phyloP scores from a whole-genome alignment of 306 rosid species.

The Cicer cuneatum region DNA sequence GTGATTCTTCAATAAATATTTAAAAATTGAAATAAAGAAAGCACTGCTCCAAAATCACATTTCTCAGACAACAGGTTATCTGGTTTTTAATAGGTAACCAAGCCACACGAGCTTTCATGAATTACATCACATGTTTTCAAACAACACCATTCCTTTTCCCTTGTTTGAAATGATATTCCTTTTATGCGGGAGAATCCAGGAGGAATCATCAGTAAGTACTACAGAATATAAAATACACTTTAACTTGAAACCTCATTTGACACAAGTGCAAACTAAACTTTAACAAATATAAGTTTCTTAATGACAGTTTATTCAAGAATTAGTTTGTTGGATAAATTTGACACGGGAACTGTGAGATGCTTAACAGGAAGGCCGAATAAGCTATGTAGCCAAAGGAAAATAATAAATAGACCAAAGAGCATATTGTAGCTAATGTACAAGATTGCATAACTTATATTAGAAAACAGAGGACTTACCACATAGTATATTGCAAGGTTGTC shows the following conservation, averaged over 20 bases:
- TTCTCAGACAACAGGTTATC: slow-evolving; percentile 13
- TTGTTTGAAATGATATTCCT: background rate
- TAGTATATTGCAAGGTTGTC: slow-evolving; percentile 67
- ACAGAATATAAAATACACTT: background rate
- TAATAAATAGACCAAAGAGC: background rate
- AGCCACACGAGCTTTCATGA: slow-evolving; percentile 21
- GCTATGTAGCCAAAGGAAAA: slow-evolving; percentile 4
- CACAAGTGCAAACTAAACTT: background rate
- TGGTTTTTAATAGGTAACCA: slow-evolving; percentile 23
- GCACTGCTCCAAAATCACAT: slow-evolving; percentile 22
- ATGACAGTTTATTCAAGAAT: background rate
- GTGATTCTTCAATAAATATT: background rate
- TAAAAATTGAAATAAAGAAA: background rate
- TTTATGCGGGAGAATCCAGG: background rate
- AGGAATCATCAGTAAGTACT: background rate
- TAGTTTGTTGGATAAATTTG: slow-evolving; percentile 23
- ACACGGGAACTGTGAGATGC: slow-evolving; percentile 5
- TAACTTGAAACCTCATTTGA: slow-evolving; percentile 8
- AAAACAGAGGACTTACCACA: slow-evolving; percentile 55
- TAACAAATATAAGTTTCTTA: background rate
- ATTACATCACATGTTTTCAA: slow-evolving; percentile 9
- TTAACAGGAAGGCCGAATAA: background rate
- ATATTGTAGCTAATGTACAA: background rate
- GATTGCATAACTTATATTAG: background rate
- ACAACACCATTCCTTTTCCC: background rate